Conservation (phyloP, 805 yeast species). For the Metschnikowia noctiluminum region DNA sequence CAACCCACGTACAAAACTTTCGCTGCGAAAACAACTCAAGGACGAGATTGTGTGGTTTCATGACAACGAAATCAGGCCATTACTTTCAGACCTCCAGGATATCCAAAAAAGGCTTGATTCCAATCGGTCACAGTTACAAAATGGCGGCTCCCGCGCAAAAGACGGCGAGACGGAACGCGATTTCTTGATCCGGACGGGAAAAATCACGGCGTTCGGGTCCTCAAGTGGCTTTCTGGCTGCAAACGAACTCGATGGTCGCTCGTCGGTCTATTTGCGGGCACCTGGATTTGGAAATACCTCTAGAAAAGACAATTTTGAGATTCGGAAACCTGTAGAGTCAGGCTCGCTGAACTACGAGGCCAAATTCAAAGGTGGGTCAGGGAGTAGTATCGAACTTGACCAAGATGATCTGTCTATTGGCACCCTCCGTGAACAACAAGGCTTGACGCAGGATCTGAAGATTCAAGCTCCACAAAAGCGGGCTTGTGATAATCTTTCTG, state of each 20-base stretch:
- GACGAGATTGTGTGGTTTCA: constrained; percentile 53
- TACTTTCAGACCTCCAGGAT: constrained; percentile 62
- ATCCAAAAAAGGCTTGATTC: constrained; percentile 35
- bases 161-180: constrained; percentile 75
- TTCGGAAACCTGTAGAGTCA: too few species aligned
- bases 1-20: constrained; percentile 58
- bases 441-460: background rate
- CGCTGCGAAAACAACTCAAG: constrained; percentile 53
- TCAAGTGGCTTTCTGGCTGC: constrained; percentile 49
- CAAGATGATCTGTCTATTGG: too few species aligned
- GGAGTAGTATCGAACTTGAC: too few species aligned
- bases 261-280: constrained; percentile 45
- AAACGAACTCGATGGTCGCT: constrained; percentile 12
- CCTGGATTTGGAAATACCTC: constrained; percentile 43
- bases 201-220: constrained; percentile 89
- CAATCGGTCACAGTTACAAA: constrained; percentile 38
- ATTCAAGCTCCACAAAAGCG: background rate
- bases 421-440: too few species aligned
- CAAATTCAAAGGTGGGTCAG: too few species aligned
- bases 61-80: constrained; percentile 48
- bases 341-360: too few species aligned
- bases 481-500: background rate
- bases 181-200: constrained; percentile 81
- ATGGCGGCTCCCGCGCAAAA: constrained; percentile 13
- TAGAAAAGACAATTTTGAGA: constrained; percentile 1